Evolutionary conservation across 495 filamentous ascomycete species (phyloP), one percentile per base, ranked within the genome.

Genomic region (Aspergillus bridgeri): DNA sequence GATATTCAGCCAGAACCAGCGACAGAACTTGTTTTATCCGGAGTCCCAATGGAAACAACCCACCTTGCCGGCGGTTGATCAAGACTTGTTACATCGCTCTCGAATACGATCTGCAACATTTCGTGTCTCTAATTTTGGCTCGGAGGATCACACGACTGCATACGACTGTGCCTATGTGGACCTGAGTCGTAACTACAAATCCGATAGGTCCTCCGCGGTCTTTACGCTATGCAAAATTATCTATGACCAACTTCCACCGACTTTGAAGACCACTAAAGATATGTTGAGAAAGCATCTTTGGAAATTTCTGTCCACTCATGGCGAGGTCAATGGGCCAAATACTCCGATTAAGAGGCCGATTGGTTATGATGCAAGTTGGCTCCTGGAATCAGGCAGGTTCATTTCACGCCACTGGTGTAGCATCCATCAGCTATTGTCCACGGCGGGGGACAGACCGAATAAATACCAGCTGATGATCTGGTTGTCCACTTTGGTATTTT

Each of bases 101-200:
- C 47, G 60, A 2, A 76, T 82, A 56, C 73, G 84, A 4, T 73
- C 75, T 27, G 72, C 82, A 0, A 62, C 60, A 0, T 82, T 82
- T 61, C 74, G 75, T 17, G 68, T 80, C 2, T 63, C 69, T 15
- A 76, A 72, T 0, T 88, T 81, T 59, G 85, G 83, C 9, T 80
- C 80, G 0, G 84, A 86, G 58, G 48, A 65, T 11, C 65, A 75
- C 59, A 80, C 68, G 0, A 48, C 57, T 0, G 27, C n/a, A 0
- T 18, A 62, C 27, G 81, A 85, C 60, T 5, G 9, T 15, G 8
- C 13, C 0, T 83, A 79, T 47, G 49, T 15, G 4, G 29, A 25
- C 9, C 57, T 60, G 44, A 53, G 45, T 54, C 24, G 17, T 2
- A 53, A 50, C 23, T 22, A 47, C 19, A 23, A 53, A 19, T 65